Evolutionary conservation across 2,329 filamentous ascomycete species (phyloP).

Genomic region (Tolypocladium cylindrosporum): DNA sequence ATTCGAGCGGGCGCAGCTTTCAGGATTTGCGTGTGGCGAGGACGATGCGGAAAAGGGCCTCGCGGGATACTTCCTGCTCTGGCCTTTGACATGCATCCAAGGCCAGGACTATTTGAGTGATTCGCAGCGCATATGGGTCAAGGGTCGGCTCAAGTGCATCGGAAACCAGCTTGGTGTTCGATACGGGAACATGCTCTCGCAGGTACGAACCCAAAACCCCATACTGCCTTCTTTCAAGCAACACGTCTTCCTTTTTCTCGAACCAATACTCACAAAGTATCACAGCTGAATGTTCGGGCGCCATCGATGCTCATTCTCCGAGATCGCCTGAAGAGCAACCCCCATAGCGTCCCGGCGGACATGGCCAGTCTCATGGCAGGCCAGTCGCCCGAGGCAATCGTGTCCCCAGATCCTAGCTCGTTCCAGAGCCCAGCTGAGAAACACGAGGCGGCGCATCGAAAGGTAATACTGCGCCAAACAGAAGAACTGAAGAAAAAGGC

Average conservation of each 20-base stretch:
- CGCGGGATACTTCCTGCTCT: slow-evolving; percentile 47
- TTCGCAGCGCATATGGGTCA: slow-evolving; percentile 43
- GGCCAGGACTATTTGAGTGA: slow-evolving; percentile 50
- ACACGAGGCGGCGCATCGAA: slow-evolving; percentile 3
- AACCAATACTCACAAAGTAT: background rate
- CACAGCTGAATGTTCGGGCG: slow-evolving; percentile 43
- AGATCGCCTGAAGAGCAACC: slow-evolving; percentile 20
- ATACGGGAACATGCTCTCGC: slow-evolving; percentile 44
- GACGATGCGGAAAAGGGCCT: slow-evolving; percentile 40
- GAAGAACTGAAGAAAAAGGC: slow-evolving; percentile 6
- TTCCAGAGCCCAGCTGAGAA: background rate
- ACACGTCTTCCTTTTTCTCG: background rate
- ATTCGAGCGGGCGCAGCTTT: slow-evolving; percentile 25
- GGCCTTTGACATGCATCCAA: slow-evolving; percentile 43
- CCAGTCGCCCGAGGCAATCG: background rate
- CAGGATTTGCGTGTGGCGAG: slow-evolving; percentile 37
- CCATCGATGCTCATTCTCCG: slow-evolving; percentile 51
- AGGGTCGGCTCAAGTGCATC: slow-evolving; percentile 42
- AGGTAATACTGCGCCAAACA: slow-evolving; percentile 5
- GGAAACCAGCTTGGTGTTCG: slow-evolving; percentile 44
- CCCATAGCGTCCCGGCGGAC: background rate
- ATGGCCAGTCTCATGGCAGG: background rate
- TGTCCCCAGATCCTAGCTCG: background rate
- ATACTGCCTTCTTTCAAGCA: background rate
- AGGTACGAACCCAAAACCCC: slow-evolving; percentile 23